Conservation (phyloP, 176 grass and related monocot species). For the Chloris gayana region DNA sequence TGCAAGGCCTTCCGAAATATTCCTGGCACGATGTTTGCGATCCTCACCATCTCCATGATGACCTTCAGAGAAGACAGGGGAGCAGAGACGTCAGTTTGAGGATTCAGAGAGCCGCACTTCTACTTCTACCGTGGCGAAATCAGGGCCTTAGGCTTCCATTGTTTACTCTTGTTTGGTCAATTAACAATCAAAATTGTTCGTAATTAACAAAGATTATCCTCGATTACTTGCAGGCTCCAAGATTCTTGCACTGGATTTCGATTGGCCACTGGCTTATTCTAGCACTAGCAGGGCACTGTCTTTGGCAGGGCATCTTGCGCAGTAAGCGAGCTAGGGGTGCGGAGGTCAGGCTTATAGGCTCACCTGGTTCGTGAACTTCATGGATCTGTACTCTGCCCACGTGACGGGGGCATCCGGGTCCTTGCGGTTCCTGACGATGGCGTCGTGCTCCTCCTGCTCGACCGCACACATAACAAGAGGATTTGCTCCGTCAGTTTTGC, state of each 20-base stretch:
- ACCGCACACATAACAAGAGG: constrained; percentile 6
- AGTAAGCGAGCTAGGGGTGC: constrained; percentile 26
- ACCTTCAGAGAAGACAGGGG: constrained; percentile 51
- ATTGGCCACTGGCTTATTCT: constrained; percentile 21
- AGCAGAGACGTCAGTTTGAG: constrained; percentile 19
- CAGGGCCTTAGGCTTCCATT: not conserved
- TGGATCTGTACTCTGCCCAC: constrained; percentile 88
- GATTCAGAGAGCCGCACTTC: constrained; percentile 14
- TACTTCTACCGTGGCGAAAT: constrained; percentile 2
- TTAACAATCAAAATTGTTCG: not conserved
- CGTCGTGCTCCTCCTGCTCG: constrained; percentile 81
- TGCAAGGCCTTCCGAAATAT: constrained; percentile 75
- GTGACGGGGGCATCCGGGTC: constrained; percentile 61
- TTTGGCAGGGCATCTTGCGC: constrained; percentile 14
- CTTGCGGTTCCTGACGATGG: constrained; percentile 60
- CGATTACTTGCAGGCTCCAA: constrained; percentile 25
- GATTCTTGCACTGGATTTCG: constrained; percentile 25
- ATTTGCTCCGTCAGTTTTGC: constrained; percentile 1
- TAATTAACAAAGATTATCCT: constrained; percentile 32
- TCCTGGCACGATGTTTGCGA: constrained; percentile 81
- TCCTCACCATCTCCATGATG: constrained; percentile 66
- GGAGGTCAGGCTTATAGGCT: constrained; percentile 26
- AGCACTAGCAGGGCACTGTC: not conserved
- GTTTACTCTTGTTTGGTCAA: not conserved
- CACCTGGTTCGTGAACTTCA: constrained; percentile 83